Base-by-base conservation (phyloP, 2,329 filamentous ascomycete genomes). In the Penicillium italicum region DNA sequence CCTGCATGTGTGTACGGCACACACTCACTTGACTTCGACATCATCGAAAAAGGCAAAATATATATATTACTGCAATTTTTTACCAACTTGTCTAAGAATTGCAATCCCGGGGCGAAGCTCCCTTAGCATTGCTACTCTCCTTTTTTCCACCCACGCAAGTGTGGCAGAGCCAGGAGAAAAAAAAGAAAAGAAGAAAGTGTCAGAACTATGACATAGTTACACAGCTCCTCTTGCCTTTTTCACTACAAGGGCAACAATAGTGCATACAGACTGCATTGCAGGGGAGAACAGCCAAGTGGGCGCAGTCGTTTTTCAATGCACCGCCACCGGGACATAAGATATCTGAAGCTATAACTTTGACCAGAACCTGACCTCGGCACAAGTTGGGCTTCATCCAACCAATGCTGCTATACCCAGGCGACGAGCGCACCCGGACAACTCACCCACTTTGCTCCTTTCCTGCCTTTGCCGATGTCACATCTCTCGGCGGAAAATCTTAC, bases 1-100 rank as follows among this genome's bases (percentile, higher is more conserved):
- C 16, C 43, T 54, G 38, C 40, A 57, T 53, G 24, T 41, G 26
- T 33, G n/a, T n/a, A n/a, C n/a, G n/a, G n/a, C n/a, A n/a, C n/a
- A n/a, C n/a, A n/a, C n/a, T n/a, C n/a, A n/a, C n/a, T n/a, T n/a
- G n/a, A n/a, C 42, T 53, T 18, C 26, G 34, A 33, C 11, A 10
- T 20, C 14, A 12, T 36, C 16, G 12, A 42, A 31, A 22, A 28
- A 42, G 34, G 11, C 20, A 14, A 4, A 37, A 51, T 20, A 37
- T 2, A 20, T 42, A 4, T 38, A 41, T 53, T 48, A 20, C 24
- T 24, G 36, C n/a, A n/a, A n/a, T n/a, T n/a, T n/a, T n/a, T n/a
- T n/a, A n/a, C n/a, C n/a, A n/a, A n/a, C n/a, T n/a, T 20, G n/a
- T 14, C 37, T 31, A 37, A 20, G 16, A 34, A 16, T 42, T 14